Base-by-base conservation (phyloP, 1,139 yeast genomes). In the Kluyveromyces sp. region DNA sequence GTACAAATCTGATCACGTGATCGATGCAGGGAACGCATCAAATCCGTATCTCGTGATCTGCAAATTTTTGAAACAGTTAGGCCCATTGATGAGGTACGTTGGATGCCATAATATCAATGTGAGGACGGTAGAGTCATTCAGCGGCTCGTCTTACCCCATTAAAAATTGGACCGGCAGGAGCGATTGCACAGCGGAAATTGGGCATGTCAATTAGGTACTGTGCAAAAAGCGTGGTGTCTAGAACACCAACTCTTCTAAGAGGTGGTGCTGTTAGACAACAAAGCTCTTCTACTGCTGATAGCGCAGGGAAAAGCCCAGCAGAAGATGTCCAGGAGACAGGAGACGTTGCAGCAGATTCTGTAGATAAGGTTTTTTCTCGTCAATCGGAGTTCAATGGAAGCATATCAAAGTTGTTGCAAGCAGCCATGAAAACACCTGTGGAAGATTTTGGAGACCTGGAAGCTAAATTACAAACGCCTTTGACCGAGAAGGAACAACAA, bases 401-500 rank as follows among this genome's bases (percentile, higher is more conserved):
- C 13, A 50, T 59, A 3, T 45, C 54, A 2, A 46, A 50, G 34
- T 49, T 50, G 31, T 43, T 58, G 37, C 53, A 48, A 33, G 37
- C 47, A n/a, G 44, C 58, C 8, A 48, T 54, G 26, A 46, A 49
- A 13, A 52, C 54, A 1, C 53, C 58, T 2, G 37, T 46, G 2
- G 55, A 50, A 20, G 55, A 56, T 31, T 38, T 50, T 6, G 40
- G 41, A 3, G 44, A 46, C 12, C 36, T 53, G 9, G 47, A 48
- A 26, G 31, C 40, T 11, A 26, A 41, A 3, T 36, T 53, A 15
- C 43, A 48, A 11, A 39, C 43, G 30, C 55, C 55, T 2, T 47
- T 57, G 30, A 53, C 59, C 11, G 50, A 44, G 34, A 59, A 54
- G 39, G 65, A 61, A 48, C 50, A 55, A 36, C 57, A 54, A 36